Percentiles rank a stretch among this genome's conserved stretches.
These are phyloP conservation scores for Beauveria australis DNA, from an alignment of 2,329 filamentous ascomycete genomes.

Conservation along the genomic window DNA sequence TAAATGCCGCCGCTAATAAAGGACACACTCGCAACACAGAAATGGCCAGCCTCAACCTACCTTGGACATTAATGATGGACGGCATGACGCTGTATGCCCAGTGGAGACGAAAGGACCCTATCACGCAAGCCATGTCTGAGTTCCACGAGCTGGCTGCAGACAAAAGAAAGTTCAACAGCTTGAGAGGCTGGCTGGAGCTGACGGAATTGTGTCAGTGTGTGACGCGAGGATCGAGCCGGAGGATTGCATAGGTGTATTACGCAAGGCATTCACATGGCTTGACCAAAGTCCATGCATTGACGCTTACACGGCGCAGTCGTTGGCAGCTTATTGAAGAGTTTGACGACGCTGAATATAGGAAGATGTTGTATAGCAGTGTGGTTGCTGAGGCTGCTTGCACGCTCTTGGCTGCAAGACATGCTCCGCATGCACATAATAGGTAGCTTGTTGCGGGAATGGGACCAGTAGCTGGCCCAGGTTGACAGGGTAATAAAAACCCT, in stretches of 20 bases:
- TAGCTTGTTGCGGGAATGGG: background rate
- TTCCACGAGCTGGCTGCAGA: constrained; percentile 6
- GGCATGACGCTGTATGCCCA: background rate
- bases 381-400: background rate
- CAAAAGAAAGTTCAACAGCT: background rate
- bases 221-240: background rate
- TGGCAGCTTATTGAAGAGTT: background rate
- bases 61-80: background rate
- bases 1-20: background rate
- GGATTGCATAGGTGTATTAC: background rate
- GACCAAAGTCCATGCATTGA: background rate
- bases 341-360: background rate
- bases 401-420: constrained; percentile 5
- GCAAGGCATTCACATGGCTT: background rate
- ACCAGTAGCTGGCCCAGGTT: no score
- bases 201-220: background rate
- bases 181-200: background rate
- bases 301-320: background rate
- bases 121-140: constrained; percentile 6
- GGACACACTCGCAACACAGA: background rate
- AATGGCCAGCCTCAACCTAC: background rate
- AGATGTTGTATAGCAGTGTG: background rate
- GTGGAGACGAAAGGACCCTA: background rate
- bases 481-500: no score
- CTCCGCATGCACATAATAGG: background rate